These are phyloP conservation scores for Tricholoma sp. DNA, from an alignment of 768 basidiomycete species.

Conservation along the genomic window DNA sequence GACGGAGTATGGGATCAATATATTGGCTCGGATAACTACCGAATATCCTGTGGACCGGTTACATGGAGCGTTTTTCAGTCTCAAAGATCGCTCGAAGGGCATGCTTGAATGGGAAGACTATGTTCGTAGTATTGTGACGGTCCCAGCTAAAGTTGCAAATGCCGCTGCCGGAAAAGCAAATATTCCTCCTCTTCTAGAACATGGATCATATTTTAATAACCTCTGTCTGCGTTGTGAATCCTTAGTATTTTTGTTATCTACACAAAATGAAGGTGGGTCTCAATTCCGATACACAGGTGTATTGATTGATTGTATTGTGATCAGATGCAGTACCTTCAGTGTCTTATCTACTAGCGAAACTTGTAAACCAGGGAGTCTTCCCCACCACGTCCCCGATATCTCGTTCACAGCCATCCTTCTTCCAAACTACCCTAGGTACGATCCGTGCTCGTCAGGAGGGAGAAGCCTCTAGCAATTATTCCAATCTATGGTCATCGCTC, in stretches of 20 bases:
- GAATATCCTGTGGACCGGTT: conserved; percentile 70
- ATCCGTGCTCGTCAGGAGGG: conserved; percentile 39
- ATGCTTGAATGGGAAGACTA: conserved; percentile 69
- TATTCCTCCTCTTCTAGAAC: conserved; percentile 47
- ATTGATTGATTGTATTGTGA: background rate
- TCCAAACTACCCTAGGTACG: conserved; percentile 41
- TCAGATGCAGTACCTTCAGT: conserved; percentile 38
- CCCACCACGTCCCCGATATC: conserved; percentile 43
- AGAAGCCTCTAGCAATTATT: conserved; percentile 31
- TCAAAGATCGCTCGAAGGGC: conserved; percentile 16
- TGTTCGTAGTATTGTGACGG: conserved; percentile 54
- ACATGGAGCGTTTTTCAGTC: conserved; percentile 43
- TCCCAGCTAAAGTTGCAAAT: conserved; percentile 82
- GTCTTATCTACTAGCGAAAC: conserved; percentile 55
- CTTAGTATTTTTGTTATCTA: conserved; percentile 42
- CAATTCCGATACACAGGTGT: conserved; percentile 3
- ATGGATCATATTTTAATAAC: conserved; percentile 50
- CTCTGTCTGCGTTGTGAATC: conserved; percentile 49
- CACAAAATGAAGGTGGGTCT: conserved; percentile 36
- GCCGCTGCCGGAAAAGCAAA: conserved; percentile 38
- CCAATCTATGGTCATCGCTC: conserved; percentile 42
- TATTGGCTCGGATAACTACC: conserved; percentile 50
- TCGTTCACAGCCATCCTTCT: conserved; percentile 71
- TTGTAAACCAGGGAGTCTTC: conserved; percentile 65
- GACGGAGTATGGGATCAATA: conserved; percentile 40